Base-by-base conservation (phyloP, 2,329 filamentous ascomycete species). In the Curvularia lunata region DNA sequence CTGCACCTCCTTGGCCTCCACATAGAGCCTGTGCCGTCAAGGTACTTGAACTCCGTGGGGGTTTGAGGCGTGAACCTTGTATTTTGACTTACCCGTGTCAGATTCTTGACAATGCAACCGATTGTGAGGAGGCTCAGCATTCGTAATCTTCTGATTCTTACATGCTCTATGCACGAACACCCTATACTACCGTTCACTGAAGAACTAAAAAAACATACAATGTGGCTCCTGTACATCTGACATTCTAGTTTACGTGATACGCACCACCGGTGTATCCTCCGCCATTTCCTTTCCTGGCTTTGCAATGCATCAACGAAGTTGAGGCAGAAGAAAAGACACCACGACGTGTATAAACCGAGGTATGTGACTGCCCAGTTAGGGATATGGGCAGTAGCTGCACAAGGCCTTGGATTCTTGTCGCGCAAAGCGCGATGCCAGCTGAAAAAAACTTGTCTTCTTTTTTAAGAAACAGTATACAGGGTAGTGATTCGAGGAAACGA, bases 371-470 rank as follows among this genome's bases (percentile, higher is more conserved):
- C 6, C 34, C 48, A 59, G 48, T 42, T n/a, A 43, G 28, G 32
- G 13, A 52, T 42, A 18, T 27, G 34, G 16, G 19, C 16, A 48
- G 48, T 37, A 37, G 28, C 19, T 47, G 51, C 43, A 56, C 48
- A 48, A 63, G 51, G 40, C 16, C 19, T 19, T 25, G 34, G 19
- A 21, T 32, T 37, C 23, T 30, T 52, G 40, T 52, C 30, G 27
- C 18, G n/a, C 37, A n/a, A 38, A n/a, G 28, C 32, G 21, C 32
- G 18, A 27, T 21, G 32, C 28, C 21, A 25, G 9, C 51, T 42
- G 52, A 59, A 56, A 54, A 59, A 38, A 61, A 42, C 37, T 52
- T 42, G n/a, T 38, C 18, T 30, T 30, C 55, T 21, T 45, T 13
- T 23, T 41, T 30, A 40, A 51, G 34, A 54, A 25, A 47, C 45